Evolutionary conservation across 495 filamentous ascomycete genomes (phyloP), one percentile per base, ranked within the genome.

Genomic region (Thermochaetoides thermophila): DNA sequence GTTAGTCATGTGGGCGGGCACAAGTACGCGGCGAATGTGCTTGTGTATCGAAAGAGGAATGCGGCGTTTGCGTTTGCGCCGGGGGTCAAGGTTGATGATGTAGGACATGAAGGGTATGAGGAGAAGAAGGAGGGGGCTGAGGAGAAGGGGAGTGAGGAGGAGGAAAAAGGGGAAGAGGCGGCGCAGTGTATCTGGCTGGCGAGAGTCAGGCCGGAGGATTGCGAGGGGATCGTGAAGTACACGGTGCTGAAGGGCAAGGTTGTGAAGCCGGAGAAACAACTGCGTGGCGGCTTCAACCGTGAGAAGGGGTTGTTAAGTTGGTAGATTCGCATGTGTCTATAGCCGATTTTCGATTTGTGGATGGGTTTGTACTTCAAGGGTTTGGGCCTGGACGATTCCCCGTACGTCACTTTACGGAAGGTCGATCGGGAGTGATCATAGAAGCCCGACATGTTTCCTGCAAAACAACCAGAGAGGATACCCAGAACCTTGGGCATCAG

Each of bases 1-100:
- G 84, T 96, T 44, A 85, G 74, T 42, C 89, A 97, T 50, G 84
- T 95, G 0, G 89, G 89, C 8, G 89, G 89, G 0, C 89, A 97
- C 50, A 91, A 92, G 57, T 96, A 84, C 52, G 71, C 73, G 5
- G 89, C 87, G 1, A 97, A 97, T 45, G 68, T 94, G 44, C 77
- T 97, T 56, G 61, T 97, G 0, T 96, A 97, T 49, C 68, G 89
- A 5, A 63, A 76, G 19, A 62, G 62, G 12, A 66, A 77, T 51
- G 74, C 77, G 50, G 74, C 56, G 31, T 74, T 55, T 60, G 69
- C 75, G 44, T 53, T 68, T 25, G 66, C 70, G 27, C n/a, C n/a
- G n/a, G 31, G 31, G 2, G 46, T 61, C 9, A 40, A 59, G 40
- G 31, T 58, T 18, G 63, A 40, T 2, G 60, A 55, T 24, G 39